These are phyloP conservation scores for Psilocybe subaeruginosa DNA, from an alignment of 768 basidiomycete species.

Conservation along the genomic window DNA sequence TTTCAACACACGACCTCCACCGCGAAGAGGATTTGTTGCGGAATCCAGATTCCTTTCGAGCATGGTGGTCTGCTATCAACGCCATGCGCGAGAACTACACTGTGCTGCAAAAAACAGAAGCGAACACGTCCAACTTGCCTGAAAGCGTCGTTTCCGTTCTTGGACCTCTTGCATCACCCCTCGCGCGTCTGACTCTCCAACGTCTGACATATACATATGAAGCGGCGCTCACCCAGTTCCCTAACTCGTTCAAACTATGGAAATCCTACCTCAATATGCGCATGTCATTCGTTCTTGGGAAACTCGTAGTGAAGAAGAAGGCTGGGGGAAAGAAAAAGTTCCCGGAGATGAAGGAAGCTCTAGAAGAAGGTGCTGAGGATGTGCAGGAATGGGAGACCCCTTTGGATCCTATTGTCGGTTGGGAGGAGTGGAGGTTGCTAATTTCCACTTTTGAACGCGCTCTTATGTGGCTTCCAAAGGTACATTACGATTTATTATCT, in stretches of 20 bases:
- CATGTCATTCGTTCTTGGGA: conserved; percentile 86
- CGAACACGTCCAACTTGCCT: conserved; percentile 37
- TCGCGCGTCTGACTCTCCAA: conserved; percentile 77
- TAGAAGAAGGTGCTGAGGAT: conserved; percentile 84
- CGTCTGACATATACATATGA: conserved; percentile 93
- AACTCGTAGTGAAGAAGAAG: conserved; percentile 67
- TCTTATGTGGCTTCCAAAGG: conserved; percentile 92
- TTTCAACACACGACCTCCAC: conserved; percentile 75
- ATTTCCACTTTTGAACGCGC: conserved; percentile 91
- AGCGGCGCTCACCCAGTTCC: conserved; percentile 84
- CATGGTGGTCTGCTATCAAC: conserved; percentile 91
- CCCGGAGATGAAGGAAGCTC: conserved; percentile 86
- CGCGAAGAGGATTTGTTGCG: conserved; percentile 94
- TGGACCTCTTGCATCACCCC: conserved; percentile 77
- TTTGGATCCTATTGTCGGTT: conserved; percentile 88
- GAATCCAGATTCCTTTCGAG: conserved; percentile 88
- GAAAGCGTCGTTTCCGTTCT: conserved; percentile 62
- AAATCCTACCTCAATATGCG: conserved; percentile 87
- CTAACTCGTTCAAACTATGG: conserved; percentile 94
- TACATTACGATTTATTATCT: conserved; percentile 36
- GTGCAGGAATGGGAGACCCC: conserved; percentile 86
- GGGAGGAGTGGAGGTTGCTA: conserved; percentile 93
- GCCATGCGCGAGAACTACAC: conserved; percentile 69
- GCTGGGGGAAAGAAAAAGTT: conserved; percentile 91
- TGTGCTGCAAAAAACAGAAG: conserved; percentile 59